Evolutionary conservation across 176 grass and related monocot genomes (phyloP), one percentile per base, ranked within the genome.

Genomic region (Aegilops longissima): DNA sequence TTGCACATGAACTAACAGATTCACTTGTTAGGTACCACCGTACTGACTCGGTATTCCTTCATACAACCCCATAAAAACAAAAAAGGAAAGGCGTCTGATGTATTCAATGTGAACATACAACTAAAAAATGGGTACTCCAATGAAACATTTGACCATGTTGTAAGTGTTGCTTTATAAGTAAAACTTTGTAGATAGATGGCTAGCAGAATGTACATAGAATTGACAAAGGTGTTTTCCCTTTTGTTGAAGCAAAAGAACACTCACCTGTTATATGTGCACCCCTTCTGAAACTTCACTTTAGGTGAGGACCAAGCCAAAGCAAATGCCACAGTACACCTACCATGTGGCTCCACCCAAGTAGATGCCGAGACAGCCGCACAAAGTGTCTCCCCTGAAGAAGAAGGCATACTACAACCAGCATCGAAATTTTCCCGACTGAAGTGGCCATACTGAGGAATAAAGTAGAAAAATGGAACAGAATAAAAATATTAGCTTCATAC

Each of bases 241-340:
- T 80, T 42, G 72, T 23, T 33, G 75, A 90, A 51, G 4, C 73
- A 94, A 67, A 9, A 45, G 23, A 36, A 29, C 27, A 80, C 78
- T 61, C 38, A 99, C 97, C 97, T 99, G 83, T 94, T 90, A 75
- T 99, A 99, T 31, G 97, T 86, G 73, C 93, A 93, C 66, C 97
- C 97, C 49, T 96, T 99, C 87, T 96, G 93, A 88, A 99, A 99
- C 87, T 91, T 99, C 68, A 99, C 94, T 96, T 99, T 94, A 70
- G 94, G 97, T 18, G 92, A 99, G 86, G 97, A 92, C 97, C 97
- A 99, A 54, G 94, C 70, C 79, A 99, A 77, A 80, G 84, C 88
- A 80, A 99, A 99, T 5, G 47, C 94, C 83, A 99, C 92, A 85
- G 97, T 99, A 83, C 94, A 93, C 85, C 86, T 96, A 71, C 97